These are phyloP conservation scores for Alternaria alternata DNA, from an alignment of 2,329 filamentous ascomycete species.

Conservation along the genomic window DNA sequence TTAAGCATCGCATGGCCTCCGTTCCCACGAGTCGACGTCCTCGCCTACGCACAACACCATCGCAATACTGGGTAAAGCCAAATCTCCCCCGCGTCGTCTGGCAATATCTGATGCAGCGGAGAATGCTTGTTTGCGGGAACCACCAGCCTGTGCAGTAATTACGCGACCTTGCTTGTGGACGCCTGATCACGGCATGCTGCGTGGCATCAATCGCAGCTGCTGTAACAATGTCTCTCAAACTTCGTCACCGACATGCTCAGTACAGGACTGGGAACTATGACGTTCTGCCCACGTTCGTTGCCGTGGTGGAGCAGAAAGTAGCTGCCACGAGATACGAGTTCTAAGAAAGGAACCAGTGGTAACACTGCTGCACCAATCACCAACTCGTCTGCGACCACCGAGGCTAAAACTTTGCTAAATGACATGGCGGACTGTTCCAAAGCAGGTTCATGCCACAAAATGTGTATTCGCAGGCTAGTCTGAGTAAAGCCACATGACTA, in stretches of 20 bases:
- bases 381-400: slow-evolving; percentile 21
- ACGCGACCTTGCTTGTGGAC: slow-evolving; percentile 18
- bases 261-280: slow-evolving; percentile 30
- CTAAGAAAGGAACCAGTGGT: slow-evolving; percentile 24
- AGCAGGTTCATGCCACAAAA: slow-evolving; percentile 43
- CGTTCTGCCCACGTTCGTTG: slow-evolving; percentile 5
- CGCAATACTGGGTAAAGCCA: slow-evolving; percentile 20
- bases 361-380: slow-evolving; percentile 20
- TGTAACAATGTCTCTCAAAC: neutral
- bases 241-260: slow-evolving; percentile 16
- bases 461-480: slow-evolving; percentile 36
- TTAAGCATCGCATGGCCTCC: neutral
- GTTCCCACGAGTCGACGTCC: neutral
- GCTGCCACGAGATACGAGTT: slow-evolving; percentile 41
- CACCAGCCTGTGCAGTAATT: slow-evolving; percentile 8
- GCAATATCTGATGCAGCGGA: slow-evolving; percentile 23
- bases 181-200: slow-evolving; percentile 5
- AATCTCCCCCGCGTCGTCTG: slow-evolving; percentile 16
- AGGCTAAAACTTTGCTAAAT: slow-evolving; percentile 27
- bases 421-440: slow-evolving; percentile 27
- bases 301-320: slow-evolving; percentile 27
- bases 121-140: slow-evolving; percentile 18
- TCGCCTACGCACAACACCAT: slow-evolving; percentile 3
- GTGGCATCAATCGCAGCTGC: neutral
- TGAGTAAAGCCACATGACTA: slow-evolving; percentile 27